Percentiles rank a stretch among this genome's conserved stretches.
These are phyloP conservation scores for Dendrobium chrysotoxum DNA, from an alignment of 106 monocot genomes.

Conservation along the genomic window DNA sequence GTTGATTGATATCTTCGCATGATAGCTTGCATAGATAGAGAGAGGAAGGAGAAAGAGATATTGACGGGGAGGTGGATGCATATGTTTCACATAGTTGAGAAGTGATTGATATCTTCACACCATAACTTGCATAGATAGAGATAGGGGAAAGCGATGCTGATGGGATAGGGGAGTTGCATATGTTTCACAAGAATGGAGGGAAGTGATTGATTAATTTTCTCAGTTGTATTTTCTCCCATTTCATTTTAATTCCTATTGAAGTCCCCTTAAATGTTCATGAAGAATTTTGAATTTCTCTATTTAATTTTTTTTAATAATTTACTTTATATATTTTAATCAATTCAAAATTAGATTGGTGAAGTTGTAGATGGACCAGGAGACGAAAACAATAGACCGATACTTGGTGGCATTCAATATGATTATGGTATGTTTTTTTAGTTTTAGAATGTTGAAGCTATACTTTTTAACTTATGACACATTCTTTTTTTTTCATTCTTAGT, in stretches of 20 bases:
- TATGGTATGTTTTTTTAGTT: constrained; percentile 49
- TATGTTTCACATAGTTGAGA: too few relatives aligned
- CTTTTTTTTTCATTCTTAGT: constrained; percentile 36
- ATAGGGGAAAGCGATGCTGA: too few relatives aligned
- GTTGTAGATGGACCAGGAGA: constrained; percentile 93
- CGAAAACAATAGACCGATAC: constrained; percentile 25
- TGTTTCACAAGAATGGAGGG: not conserved
- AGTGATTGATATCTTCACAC: too few relatives aligned
- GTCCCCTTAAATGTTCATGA: not conserved
- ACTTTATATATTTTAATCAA: not conserved
- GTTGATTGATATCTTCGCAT: too few relatives aligned
- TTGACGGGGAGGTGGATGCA: too few relatives aligned
- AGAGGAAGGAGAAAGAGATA: too few relatives aligned
- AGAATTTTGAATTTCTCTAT: not conserved
- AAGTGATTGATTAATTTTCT: not conserved
- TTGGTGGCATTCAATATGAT: constrained; percentile 76
- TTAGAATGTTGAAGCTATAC: not conserved
- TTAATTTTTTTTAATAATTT: not conserved
- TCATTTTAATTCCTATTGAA: not conserved
- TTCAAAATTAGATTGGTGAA: constrained; percentile 76
- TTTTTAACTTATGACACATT: not conserved
- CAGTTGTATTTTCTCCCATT: not conserved
- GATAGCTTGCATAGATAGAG: too few relatives aligned
- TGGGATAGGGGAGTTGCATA: too few relatives aligned
- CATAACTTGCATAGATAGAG: too few relatives aligned